These are phyloP conservation scores for Microthyrium microscopicum DNA, from an alignment of 2,329 filamentous ascomycete genomes.

Conservation along the genomic window DNA sequence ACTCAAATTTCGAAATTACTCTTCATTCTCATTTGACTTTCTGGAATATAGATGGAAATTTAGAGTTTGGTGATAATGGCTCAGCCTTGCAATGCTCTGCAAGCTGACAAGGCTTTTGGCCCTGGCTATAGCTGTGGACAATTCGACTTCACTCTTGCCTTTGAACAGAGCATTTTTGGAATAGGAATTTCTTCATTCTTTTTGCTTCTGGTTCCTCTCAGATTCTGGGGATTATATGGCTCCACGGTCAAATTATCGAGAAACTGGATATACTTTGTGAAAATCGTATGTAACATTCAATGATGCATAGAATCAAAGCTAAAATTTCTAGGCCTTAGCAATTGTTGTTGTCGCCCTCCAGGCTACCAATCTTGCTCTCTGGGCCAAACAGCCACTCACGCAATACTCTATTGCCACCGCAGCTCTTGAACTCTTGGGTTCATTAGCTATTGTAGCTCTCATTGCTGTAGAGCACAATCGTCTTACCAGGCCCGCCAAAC, in stretches of 20 bases:
- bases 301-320: neutral
- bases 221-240: neutral
- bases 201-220: slow-evolving; percentile 6
- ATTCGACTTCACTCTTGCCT: slow-evolving; percentile 14
- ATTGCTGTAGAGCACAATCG: slow-evolving; percentile 2
- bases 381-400: slow-evolving; percentile 2
- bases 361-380: slow-evolving; percentile 10
- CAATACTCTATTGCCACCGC: neutral
- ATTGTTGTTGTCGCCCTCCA: slow-evolving; percentile 9
- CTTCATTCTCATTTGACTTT: neutral
- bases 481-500: neutral
- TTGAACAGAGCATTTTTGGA: slow-evolving; percentile 13
- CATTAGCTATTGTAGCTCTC: neutral
- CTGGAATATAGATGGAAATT: neutral
- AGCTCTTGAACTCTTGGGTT: neutral
- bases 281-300: slow-evolving; percentile 2
- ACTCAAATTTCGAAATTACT: no score
- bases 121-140: slow-evolving; percentile 9
- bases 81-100: neutral
- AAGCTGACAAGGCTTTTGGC: slow-evolving; percentile 10
- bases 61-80: neutral
- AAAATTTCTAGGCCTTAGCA: neutral
- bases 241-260: neutral
- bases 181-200: slow-evolving; percentile 11
- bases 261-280: neutral